Evolutionary conservation across 1,284 basidiomycete species (phyloP), one percentile per base, ranked within the genome.

Genomic region (Sphaerobolus stellatus): DNA sequence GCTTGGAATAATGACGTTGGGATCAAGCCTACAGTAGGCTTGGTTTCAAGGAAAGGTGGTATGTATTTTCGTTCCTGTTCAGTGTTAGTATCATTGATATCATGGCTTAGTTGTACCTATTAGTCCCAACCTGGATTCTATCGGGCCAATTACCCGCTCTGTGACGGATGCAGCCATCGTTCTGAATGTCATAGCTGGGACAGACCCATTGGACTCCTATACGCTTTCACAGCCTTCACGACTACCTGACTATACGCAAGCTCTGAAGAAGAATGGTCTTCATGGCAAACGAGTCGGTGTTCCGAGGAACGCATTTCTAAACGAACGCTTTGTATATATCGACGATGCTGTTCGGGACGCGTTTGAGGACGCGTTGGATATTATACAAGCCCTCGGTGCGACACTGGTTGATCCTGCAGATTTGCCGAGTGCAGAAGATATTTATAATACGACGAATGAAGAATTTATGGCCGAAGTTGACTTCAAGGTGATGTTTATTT

Each of bases 11-110:
- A 85, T 60, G 46, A 83, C 28, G 78, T 76, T 0, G 83, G 83
- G 0, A 79, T 85, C 46, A 85, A 84, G 60, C 79, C 83, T 0
- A 84, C 81, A 0, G 78, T 85, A 2, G 83, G 83, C 1, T 66
- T 84, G 24, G 84, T 81, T 1, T 84, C 82, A n/a, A 74, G 83
- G 28, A 78, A 79, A 7, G 83, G 83, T 66, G 82, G 83, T 80
- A 50, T 44, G 70, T 48, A 30, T 13, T 11, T 45, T n/a, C 28
- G 29, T 46, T 4, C 44, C 24, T 22, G 27, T 33, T 40, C 34
- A 11, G 43, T 8, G 27, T 9, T 34, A 18, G 18, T n/a, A 20
- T 18, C 24, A n/a, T 6, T 7, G 20, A 6, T 36, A 45, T 31
- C 29, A 38, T 50, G 27, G 45, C 44, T 5, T 53, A 82, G 83